These are phyloP conservation scores for Tylopilus vinaceipallidus DNA, from an alignment of 768 basidiomycete species.

Conservation along the genomic window DNA sequence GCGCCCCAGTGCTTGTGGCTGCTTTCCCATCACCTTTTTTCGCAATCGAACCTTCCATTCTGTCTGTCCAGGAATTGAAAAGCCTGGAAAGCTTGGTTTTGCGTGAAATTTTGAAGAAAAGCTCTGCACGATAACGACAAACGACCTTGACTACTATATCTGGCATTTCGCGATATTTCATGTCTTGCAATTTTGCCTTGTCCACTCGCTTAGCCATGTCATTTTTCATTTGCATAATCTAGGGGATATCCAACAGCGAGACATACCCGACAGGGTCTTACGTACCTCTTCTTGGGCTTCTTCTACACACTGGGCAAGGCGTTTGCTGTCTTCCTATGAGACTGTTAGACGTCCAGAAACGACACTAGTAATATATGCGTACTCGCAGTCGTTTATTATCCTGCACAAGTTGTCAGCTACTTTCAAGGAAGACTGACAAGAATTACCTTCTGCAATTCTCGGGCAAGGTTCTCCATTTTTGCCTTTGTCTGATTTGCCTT, in stretches of 20 bases:
- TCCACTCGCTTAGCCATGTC: constrained; percentile 80
- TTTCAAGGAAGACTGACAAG: constrained; percentile 5
- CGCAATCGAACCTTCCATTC: constrained; percentile 67
- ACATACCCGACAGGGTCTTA: neutral
- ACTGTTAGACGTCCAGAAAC: constrained; percentile 20
- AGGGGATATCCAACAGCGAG: constrained; percentile 3
- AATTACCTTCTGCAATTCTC: constrained; percentile 83
- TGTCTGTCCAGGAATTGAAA: constrained; percentile 85
- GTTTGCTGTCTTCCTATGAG: constrained; percentile 79
- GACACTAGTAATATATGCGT: constrained; percentile 25
- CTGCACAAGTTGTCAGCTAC: constrained; percentile 38
- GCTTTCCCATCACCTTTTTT: constrained; percentile 43
- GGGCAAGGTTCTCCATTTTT: constrained; percentile 87
- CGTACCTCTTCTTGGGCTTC: constrained; percentile 82
- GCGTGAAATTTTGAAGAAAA: constrained; percentile 91
- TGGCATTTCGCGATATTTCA: constrained; percentile 82
- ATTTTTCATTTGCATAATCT: constrained; percentile 80
- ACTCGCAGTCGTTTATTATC: constrained; percentile 89
- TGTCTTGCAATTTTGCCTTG: constrained; percentile 73
- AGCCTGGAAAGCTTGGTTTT: constrained; percentile 83
- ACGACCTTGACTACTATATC: constrained; percentile 88
- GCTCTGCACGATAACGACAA: constrained; percentile 85
- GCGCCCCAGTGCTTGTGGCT: constrained; percentile 21
- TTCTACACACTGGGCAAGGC: constrained; percentile 75
- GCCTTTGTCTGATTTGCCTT: constrained; percentile 88